phyloP scores from a whole-genome alignment of 2,329 filamentous ascomycete genomes.

The Coniochaeta pulveracea region DNA sequence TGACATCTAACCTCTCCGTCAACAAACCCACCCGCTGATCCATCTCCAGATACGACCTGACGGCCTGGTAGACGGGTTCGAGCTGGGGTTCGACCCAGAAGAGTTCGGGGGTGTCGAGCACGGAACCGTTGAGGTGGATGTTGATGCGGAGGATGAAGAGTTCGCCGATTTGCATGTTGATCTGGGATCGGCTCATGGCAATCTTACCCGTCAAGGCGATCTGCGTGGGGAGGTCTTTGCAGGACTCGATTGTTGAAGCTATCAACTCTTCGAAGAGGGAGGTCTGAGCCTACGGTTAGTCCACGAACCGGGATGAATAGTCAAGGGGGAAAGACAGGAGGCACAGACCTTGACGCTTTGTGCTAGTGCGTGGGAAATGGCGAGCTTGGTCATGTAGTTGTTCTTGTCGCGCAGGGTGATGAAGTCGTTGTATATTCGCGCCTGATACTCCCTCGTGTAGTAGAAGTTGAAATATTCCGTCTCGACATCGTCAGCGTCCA shows the following conservation, averaged over 20 bases:
- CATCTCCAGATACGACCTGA: constrained; percentile 94
- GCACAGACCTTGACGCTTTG: constrained; percentile 76
- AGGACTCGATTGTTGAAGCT: constrained; percentile 83
- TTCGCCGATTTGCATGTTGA: constrained; percentile 99
- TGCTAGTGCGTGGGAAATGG: constrained; percentile 88
- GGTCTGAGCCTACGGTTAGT: constrained; percentile 40
- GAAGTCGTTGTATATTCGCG: constrained; percentile 98
- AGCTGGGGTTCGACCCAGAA: constrained; percentile 98
- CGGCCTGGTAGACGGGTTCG: constrained; percentile 91
- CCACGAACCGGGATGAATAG: background rate
- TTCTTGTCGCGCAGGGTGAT: constrained; percentile 88
- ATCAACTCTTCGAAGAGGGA: constrained; percentile 94
- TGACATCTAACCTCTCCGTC: constrained; percentile 84
- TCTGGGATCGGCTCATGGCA: constrained; percentile 73
- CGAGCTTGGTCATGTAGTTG: constrained; percentile 96
- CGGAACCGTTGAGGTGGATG: constrained; percentile 93
- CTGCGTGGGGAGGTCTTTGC: constrained; percentile 84
- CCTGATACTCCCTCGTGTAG: constrained; percentile 95
- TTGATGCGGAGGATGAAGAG: constrained; percentile 96
- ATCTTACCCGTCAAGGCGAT: constrained; percentile 91
- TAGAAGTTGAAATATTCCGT: constrained; percentile 99
- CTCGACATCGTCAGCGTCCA: constrained; percentile 80
- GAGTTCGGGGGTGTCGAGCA: constrained; percentile 90
- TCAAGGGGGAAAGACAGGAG: background rate
- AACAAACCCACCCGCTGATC: constrained; percentile 85